phyloP scores from a whole-genome alignment of 2,329 filamentous ascomycete genomes.

The Colletotrichum somersetense region DNA sequence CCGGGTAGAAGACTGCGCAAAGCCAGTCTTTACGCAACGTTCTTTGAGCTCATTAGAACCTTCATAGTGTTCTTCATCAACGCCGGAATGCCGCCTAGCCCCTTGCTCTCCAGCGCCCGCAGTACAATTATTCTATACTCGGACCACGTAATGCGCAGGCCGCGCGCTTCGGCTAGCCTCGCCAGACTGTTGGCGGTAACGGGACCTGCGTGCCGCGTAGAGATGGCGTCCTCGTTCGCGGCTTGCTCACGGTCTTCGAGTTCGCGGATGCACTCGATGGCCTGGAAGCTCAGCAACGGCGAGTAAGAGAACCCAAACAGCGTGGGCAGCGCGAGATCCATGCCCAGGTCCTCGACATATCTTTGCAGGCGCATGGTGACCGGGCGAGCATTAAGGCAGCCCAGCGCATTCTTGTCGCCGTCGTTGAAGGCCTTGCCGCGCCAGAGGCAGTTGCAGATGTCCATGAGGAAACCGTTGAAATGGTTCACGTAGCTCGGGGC shows the following conservation, averaged over 20 bases:
- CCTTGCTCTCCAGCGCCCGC: conserved; percentile 72
- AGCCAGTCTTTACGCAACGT: background rate
- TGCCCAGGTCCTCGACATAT: conserved; percentile 65
- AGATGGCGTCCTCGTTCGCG: conserved; percentile 52
- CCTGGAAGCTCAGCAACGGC: conserved; percentile 67
- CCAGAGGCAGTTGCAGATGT: conserved; percentile 88
- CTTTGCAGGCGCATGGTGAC: conserved; percentile 60
- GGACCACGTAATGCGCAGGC: conserved; percentile 76
- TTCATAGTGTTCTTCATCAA: conserved; percentile 88
- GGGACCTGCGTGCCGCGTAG: conserved; percentile 72
- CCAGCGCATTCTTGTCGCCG: conserved; percentile 72
- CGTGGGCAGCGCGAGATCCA: conserved; percentile 58
- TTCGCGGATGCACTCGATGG: conserved; percentile 66
- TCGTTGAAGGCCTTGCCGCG: conserved; percentile 77
- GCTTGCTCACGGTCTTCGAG: conserved; percentile 68
- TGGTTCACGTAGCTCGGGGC: conserved; percentile 71
- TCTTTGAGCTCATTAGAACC: conserved; percentile 68
- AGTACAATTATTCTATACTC: conserved; percentile 82
- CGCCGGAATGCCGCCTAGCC: conserved; percentile 74
- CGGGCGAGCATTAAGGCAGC: conserved; percentile 61
- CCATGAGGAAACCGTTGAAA: conserved; percentile 89
- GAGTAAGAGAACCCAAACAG: conserved; percentile 72
- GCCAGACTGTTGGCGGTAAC: conserved; percentile 76
- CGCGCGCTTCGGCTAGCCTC: conserved; percentile 73
- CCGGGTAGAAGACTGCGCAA: background rate